phyloP scores from a whole-genome alignment of 345 rosid genomes.

The Brassica rapa region DNA sequence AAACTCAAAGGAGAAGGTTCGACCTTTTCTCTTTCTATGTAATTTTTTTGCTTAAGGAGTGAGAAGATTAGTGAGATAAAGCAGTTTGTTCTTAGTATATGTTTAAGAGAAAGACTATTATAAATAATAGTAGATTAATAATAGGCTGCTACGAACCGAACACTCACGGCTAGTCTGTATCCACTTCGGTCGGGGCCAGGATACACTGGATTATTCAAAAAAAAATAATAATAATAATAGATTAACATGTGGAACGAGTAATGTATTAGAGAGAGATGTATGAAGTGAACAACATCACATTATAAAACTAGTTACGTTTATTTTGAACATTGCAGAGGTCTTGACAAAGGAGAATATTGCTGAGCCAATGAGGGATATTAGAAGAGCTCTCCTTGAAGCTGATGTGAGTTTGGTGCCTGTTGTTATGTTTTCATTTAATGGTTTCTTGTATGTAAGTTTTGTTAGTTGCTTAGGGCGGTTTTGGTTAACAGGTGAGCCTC shows the following conservation, averaged over 20 bases:
- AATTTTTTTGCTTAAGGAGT: no score
- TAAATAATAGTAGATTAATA: neutral
- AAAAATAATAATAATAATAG: no score
- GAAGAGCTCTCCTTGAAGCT: constrained; percentile 96
- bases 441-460: no score
- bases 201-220: no score
- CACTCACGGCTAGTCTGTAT: no score
- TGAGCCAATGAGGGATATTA: constrained; percentile 97
- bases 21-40: neutral
- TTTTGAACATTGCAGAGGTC: constrained; percentile 57
- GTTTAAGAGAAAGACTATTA: neutral
- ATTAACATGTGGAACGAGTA: no score
- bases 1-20: constrained; percentile 97
- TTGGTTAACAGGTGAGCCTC: constrained; percentile 76
- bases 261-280: no score
- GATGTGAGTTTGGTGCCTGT: constrained; percentile 63
- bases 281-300: neutral
- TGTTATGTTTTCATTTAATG: neutral
- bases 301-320: neutral
- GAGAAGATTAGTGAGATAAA: neutral
- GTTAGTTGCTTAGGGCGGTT: no score
- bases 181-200: no score
- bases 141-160: no score
- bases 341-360: constrained; percentile 90
- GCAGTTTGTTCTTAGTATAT: neutral